These are phyloP conservation scores for Helianthus annuus DNA, from an alignment of 129 eudicot genomes.

Conservation along the genomic window DNA sequence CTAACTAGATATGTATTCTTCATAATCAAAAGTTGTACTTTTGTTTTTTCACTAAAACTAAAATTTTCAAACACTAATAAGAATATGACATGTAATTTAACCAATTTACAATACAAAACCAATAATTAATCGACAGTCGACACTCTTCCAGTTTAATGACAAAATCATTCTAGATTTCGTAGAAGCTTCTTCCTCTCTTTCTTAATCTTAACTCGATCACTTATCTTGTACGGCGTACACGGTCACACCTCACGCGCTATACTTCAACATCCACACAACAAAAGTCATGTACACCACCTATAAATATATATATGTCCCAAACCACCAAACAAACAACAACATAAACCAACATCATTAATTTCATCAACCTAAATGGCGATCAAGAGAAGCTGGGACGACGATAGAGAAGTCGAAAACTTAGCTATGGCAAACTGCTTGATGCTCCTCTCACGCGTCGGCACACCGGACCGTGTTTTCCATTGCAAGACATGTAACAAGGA, in stretches of 20 bases:
- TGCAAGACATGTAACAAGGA: slow-evolving; percentile 46
- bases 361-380: slow-evolving; percentile 18
- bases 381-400: slow-evolving; percentile 36
- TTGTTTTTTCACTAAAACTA: not conserved
- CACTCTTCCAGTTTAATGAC: slow-evolving; percentile 8
- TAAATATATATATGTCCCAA: slow-evolving; percentile 13
- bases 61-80: not conserved
- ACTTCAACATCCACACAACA: slow-evolving; percentile 20
- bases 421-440: slow-evolving; percentile 59
- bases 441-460: slow-evolving; percentile 40
- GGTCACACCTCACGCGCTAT: slow-evolving; percentile 4
- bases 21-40: too few relatives aligned
- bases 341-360: not conserved
- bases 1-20: too few relatives aligned
- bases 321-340: not conserved
- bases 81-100: too few relatives aligned
- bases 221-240: slow-evolving; percentile 25
- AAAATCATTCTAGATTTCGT: slow-evolving; percentile 10
- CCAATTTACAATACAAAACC: not conserved
- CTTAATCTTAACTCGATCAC: slow-evolving; percentile 27
- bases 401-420: slow-evolving; percentile 38
- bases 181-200: slow-evolving; percentile 34
- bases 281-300: too few relatives aligned
- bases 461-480: slow-evolving; percentile 33
- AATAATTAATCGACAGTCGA: not conserved